Percentiles rank a stretch among this genome's conserved stretches.
Conservation (phyloP, 257 asterid genomes). For the Mentha longifolia region DNA sequence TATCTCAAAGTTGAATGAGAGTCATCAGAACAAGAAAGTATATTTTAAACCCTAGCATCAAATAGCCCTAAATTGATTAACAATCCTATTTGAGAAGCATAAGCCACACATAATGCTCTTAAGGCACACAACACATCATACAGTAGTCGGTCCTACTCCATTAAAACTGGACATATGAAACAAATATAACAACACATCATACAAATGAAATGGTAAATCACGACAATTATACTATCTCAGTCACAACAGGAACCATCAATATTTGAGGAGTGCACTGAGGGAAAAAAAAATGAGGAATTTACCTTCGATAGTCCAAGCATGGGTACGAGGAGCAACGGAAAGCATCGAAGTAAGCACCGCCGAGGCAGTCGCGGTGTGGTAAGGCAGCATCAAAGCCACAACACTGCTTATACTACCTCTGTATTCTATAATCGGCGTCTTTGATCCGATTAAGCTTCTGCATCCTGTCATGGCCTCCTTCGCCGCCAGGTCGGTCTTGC, state of each 20-base stretch:
- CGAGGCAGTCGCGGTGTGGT: constrained; percentile 93
- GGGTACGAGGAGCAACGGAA: constrained; percentile 67
- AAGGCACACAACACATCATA: background rate
- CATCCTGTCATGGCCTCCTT: constrained; percentile 44
- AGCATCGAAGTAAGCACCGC: constrained; percentile 90
- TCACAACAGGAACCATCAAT: background rate
- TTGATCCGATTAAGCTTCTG: background rate
- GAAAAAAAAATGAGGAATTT: constrained; percentile 21
- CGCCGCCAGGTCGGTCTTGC: constrained; percentile 72
- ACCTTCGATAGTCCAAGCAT: constrained; percentile 93
- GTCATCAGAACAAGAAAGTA: background rate
- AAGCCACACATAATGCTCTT: background rate
- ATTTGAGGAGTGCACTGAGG: background rate
- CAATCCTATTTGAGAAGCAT: constrained; percentile 22
- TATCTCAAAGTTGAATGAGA: background rate
- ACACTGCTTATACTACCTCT: constrained; percentile 53
- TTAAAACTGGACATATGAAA: background rate
- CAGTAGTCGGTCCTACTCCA: background rate
- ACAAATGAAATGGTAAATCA: too few species aligned
- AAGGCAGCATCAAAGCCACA: constrained; percentile 77
- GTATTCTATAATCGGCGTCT: background rate
- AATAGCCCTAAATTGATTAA: background rate
- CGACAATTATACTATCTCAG: background rate
- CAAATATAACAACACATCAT: too few species aligned
- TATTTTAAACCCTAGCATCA: background rate